Base-by-base conservation (phyloP, 2,329 filamentous ascomycete species). In the Lachnellula willkommii region DNA sequence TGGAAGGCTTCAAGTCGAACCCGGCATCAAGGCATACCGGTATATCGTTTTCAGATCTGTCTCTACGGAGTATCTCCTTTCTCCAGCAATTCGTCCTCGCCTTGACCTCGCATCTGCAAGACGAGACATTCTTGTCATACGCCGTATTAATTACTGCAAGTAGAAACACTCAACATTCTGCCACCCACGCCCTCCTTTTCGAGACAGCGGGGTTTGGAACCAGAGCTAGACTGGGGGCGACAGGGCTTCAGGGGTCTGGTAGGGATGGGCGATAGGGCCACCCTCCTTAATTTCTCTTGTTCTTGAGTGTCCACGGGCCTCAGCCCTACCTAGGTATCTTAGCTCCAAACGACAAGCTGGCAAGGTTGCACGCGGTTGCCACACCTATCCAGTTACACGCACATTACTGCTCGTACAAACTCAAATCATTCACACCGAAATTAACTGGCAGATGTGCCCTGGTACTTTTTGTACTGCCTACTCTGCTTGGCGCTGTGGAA, bases 321-420 rank as follows among this genome's bases (percentile, higher is more conserved):
- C 57, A 59, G 57, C 57, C 57, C 57, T 59, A 59, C 47, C 35
- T 52, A 20, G 20, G 20, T 20, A 40, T 51, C 43, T 50, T 42
- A 53, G 48, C 39, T 43, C 49, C 40, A 55, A 53, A 39, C 53
- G 24, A 32, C 24, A 42, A 22, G 40, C 56, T 45, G 32, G 53
- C 56, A 56, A 47, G 47, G 53, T 59, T 50, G 43, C 50, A 53
- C 40, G 50, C 40, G 42, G 55, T 48, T 36, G 28, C 22, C 14
- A 14, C 11, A 14, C 22, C 24, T 9, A 17, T 24, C 28, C 43
- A 17, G 50, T 6, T 53, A 17, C 47, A 17, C 43, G n/a, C 35
- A 17, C 24, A 40, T 43, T 35, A 17, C 26, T 36, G 32, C 42
- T 37, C 15, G 9, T 28, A 37, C 11, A 40, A 5, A 24, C 24